phyloP scores from a whole-genome alignment of 2,329 filamentous ascomycete genomes.

The Monosporascus sp. region DNA sequence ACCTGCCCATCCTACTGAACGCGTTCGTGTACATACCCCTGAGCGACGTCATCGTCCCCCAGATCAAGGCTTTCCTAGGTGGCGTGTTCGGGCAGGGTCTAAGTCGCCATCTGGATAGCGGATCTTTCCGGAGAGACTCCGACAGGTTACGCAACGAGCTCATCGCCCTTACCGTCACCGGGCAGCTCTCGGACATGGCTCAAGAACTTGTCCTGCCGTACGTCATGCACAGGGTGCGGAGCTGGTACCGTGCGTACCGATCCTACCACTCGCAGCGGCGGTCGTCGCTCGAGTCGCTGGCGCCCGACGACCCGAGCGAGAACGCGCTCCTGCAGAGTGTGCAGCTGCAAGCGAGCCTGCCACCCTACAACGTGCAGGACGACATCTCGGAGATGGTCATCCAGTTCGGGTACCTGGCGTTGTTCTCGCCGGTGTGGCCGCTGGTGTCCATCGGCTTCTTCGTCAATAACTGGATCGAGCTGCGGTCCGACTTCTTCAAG shows the following conservation, averaged over 20 bases:
- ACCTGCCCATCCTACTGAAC: constrained; percentile 69
- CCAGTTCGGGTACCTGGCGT: constrained; percentile 67
- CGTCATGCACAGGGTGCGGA: constrained; percentile 53
- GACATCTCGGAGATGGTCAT: constrained; percentile 71
- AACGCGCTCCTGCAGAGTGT: constrained; percentile 57
- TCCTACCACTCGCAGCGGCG: constrained; percentile 30
- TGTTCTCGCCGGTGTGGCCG: constrained; percentile 74
- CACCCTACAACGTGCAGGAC: constrained; percentile 65
- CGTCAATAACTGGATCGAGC: constrained; percentile 72
- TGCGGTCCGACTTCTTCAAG: constrained; percentile 72
- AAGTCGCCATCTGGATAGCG: constrained; percentile 42
- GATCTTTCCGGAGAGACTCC: constrained; percentile 59
- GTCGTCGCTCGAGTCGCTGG: constrained; percentile 39
- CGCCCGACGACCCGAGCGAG: constrained; percentile 58
- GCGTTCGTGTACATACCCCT: constrained; percentile 78
- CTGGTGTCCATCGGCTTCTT: constrained; percentile 67
- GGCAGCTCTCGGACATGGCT: constrained; percentile 65
- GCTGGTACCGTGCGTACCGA: constrained; percentile 38
- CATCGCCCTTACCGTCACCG: constrained; percentile 69
- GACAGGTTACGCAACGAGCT: constrained; percentile 65
- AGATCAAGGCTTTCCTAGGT: constrained; percentile 55
- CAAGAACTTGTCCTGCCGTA: constrained; percentile 68
- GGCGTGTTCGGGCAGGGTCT: constrained; percentile 39
- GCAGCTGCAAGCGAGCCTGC: constrained; percentile 62
- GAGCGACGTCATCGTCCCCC: constrained; percentile 61